Conservation (phyloP, 2,329 filamentous ascomycete genomes). For the Tetracladium maxilliforme region DNA sequence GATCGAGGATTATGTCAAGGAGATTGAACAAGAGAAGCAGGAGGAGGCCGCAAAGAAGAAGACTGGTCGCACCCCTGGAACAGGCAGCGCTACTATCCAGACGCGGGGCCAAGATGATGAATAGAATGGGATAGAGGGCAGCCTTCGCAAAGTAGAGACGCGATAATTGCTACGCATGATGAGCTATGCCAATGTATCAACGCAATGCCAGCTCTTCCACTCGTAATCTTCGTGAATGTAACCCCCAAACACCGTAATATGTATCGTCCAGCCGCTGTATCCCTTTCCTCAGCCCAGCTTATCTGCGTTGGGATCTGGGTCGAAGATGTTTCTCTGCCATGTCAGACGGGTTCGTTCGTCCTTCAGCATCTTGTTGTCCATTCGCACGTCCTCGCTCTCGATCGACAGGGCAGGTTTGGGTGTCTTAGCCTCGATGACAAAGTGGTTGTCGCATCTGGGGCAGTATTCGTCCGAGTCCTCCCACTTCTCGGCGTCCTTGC, state of each 20-base stretch:
- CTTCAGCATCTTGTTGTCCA: constrained; percentile 82
- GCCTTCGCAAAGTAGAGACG: too few species aligned
- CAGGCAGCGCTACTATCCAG: constrained; percentile 57
- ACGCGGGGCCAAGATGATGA: constrained; percentile 40
- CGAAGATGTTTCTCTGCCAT: constrained; percentile 53
- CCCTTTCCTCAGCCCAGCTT: constrained; percentile 60
- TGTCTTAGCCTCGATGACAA: constrained; percentile 75
- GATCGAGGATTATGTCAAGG: constrained; percentile 96
- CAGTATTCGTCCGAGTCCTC: constrained; percentile 98
- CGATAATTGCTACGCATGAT: too few species aligned
- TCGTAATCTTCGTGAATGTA: too few species aligned
- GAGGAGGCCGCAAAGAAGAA: constrained; percentile 98
- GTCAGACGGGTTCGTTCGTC: constrained; percentile 59
- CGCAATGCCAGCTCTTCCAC: too few species aligned
- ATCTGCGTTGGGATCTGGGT: constrained; percentile 60
- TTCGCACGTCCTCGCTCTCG: constrained; percentile 79
- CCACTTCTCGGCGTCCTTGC: constrained; percentile 83
- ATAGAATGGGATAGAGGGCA: too few species aligned
- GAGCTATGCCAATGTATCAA: too few species aligned
- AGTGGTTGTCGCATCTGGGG: constrained; percentile 98
- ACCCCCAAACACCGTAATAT: too few species aligned
- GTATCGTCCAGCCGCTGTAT: too few species aligned
- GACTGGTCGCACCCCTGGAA: constrained; percentile 59
- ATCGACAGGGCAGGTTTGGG: constrained; percentile 73
- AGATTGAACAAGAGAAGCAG: constrained; percentile 98